A percentile compares a stretch with the other conserved stretches of the same genome.
Conservation (phyloP, 495 filamentous ascomycete species). For the Penicillium chermesinum region DNA sequence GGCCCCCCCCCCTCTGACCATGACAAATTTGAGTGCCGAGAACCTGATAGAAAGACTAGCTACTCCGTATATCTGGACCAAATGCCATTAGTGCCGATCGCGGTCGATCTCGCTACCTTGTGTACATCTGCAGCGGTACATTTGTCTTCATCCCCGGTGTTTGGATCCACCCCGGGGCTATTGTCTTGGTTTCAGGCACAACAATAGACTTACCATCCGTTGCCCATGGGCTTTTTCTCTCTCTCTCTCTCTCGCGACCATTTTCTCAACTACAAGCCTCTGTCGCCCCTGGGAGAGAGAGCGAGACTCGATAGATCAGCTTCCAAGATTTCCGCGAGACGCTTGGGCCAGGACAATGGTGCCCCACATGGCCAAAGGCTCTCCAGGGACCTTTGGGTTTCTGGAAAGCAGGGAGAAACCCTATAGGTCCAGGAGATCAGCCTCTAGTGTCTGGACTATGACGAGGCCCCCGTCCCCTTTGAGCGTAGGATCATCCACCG, state of each 20-base stretch:
- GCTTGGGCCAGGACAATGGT: neutral
- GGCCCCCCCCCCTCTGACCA: neutral
- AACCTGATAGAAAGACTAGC: too few relatives aligned
- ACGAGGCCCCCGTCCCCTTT: neutral
- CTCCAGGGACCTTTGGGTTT: neutral
- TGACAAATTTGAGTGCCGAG: neutral
- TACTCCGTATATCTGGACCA: too few relatives aligned
- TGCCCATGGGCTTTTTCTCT: neutral
- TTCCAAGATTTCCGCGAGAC: neutral
- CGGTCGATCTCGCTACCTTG: neutral
- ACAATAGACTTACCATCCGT: neutral
- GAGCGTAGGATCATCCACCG: neutral
- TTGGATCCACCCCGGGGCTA: neutral
- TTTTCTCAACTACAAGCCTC: too few relatives aligned
- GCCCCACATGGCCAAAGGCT: neutral
- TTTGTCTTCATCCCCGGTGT: too few relatives aligned
- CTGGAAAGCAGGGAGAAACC: neutral
- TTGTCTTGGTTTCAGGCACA: neutral
- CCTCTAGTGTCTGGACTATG: neutral
- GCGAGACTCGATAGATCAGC: neutral
- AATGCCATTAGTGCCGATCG: neutral
- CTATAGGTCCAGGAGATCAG: neutral
- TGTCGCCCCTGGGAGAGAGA: too few relatives aligned
- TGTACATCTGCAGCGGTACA: too few relatives aligned
- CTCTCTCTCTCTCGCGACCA: too few relatives aligned